Evolutionary conservation across 148 eudicot species (phyloP).

Genomic region (Talinum fruticosum): DNA sequence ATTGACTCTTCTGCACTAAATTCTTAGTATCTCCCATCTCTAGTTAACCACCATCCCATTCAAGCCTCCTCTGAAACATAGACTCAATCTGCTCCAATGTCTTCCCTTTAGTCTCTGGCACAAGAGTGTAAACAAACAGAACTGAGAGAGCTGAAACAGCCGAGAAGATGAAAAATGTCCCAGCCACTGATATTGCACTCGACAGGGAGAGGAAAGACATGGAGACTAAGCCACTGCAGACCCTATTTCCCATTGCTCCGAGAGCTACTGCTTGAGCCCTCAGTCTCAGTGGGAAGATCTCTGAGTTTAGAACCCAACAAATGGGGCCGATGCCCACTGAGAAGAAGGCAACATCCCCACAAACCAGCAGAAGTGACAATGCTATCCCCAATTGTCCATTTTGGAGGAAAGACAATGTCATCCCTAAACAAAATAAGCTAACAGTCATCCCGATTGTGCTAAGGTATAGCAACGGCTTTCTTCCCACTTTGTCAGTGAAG

Average conservation of each 20-base stretch:
- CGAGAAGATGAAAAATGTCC: slow-evolving; percentile 59
- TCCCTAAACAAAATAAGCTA: slow-evolving; percentile 50
- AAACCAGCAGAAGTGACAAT: slow-evolving; percentile 48
- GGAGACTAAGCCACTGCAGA: slow-evolving; percentile 69
- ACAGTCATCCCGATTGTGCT: slow-evolving; percentile 85
- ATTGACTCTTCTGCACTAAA: slow-evolving; percentile 37
- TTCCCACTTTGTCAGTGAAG: slow-evolving; percentile 61
- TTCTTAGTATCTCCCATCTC: slow-evolving; percentile 55
- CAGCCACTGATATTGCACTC: slow-evolving; percentile 48
- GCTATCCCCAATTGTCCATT: slow-evolving; percentile 36
- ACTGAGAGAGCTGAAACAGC: slow-evolving; percentile 54
- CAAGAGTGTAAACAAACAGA: slow-evolving; percentile 47
- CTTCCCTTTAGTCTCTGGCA: slow-evolving; percentile 86
- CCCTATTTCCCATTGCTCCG: slow-evolving; percentile 65
- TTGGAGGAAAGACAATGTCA: slow-evolving; percentile 36
- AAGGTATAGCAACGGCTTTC: slow-evolving; percentile 69
- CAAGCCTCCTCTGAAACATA: slow-evolving; percentile 44
- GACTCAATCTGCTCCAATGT: slow-evolving; percentile 69
- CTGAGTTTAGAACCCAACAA: slow-evolving; percentile 72
- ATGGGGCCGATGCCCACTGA: slow-evolving; percentile 79
- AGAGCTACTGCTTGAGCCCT: slow-evolving; percentile 75
- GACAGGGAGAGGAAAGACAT: slow-evolving; percentile 76
- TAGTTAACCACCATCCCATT: slow-evolving; percentile 31
- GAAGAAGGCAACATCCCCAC: slow-evolving; percentile 79
- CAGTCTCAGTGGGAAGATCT: slow-evolving; percentile 66